A percentile compares a stretch with the other conserved stretches of the same genome.
These are phyloP conservation scores for Fusarium mexicanum DNA, from an alignment of 2,329 filamentous ascomycete genomes.

Conservation along the genomic window DNA sequence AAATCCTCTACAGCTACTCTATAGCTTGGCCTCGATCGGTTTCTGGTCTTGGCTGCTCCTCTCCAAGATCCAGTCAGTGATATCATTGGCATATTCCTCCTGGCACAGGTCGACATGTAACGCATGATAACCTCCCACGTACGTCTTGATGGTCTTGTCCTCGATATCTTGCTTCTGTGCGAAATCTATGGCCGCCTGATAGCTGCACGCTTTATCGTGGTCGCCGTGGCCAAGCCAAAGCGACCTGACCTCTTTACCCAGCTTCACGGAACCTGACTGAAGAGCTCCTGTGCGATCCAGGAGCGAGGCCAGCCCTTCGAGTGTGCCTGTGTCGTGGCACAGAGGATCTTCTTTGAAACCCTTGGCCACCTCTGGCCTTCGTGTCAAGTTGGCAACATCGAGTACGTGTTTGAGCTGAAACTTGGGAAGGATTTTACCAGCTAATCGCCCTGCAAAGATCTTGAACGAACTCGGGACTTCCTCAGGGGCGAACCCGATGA, in stretches of 20 bases:
- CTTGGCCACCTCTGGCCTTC: constrained; percentile 71
- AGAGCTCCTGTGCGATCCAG: constrained; percentile 76
- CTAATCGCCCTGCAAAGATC: constrained; percentile 73
- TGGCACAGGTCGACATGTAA: constrained; percentile 69
- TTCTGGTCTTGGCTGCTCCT: constrained; percentile 40
- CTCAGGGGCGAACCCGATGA: constrained; percentile 75
- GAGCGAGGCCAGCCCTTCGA: constrained; percentile 82
- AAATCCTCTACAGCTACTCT: constrained; percentile 7
- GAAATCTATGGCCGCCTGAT: constrained; percentile 70
- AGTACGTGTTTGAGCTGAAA: constrained; percentile 74
- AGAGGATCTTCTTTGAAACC: constrained; percentile 73
- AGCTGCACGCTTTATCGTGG: constrained; percentile 75
- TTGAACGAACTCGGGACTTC: constrained; percentile 71
- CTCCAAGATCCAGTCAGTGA: constrained; percentile 73
- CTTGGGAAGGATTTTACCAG: constrained; percentile 72
- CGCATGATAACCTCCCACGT: constrained; percentile 83
- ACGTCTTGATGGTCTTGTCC: constrained; percentile 77
- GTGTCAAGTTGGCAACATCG: constrained; percentile 69
- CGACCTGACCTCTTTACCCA: constrained; percentile 65
- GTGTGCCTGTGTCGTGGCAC: constrained; percentile 84
- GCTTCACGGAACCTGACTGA: constrained; percentile 61
- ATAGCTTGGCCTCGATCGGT: constrained; percentile 52
- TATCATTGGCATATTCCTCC: constrained; percentile 66
- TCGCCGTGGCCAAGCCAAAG: constrained; percentile 82
- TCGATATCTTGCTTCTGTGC: constrained; percentile 65